Percentiles rank a stretch among this genome's conserved stretches.
These are phyloP conservation scores for Magnaporthiopsis incrustans DNA, from an alignment of 2,329 filamentous ascomycete genomes.

Conservation along the genomic window DNA sequence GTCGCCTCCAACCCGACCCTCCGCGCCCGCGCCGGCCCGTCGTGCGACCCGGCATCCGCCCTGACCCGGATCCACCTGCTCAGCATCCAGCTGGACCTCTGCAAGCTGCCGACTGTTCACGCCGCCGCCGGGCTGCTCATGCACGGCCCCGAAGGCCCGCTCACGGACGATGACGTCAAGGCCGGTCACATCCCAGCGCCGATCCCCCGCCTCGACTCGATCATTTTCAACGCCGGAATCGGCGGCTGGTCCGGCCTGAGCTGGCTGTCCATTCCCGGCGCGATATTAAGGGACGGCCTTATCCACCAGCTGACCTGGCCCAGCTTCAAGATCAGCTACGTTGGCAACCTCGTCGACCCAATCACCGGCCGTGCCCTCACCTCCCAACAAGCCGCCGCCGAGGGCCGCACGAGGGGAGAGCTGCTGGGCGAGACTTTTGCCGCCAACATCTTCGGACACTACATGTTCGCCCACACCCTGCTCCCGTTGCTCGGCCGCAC, in stretches of 20 bases:
- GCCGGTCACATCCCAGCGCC: constrained; percentile 21
- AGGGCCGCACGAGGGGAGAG: constrained; percentile 35
- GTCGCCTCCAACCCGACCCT: constrained; percentile 31
- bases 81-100: constrained; percentile 52
- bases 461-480: constrained; percentile 75
- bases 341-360: constrained; percentile 34
- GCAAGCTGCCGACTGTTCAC: constrained; percentile 45
- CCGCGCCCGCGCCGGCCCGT: constrained; percentile 27
- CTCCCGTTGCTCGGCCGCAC: constrained; percentile 59
- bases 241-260: constrained; percentile 78
- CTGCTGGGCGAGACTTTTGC: constrained; percentile 75
- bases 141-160: constrained; percentile 36
- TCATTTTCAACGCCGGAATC: constrained; percentile 82
- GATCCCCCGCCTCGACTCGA: constrained; percentile 66
- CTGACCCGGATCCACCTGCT: constrained; percentile 49
- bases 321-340: constrained; percentile 59
- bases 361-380: constrained; percentile 28
- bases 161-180: constrained; percentile 16
- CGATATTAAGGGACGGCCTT: constrained; percentile 50
- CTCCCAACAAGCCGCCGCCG: constrained; percentile 34
- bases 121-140: constrained; percentile 39
- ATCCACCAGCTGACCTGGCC: constrained; percentile 69
- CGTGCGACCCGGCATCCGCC: constrained; percentile 32
- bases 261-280: constrained; percentile 51
- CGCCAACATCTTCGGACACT: constrained; percentile 93